Evolutionary conservation across 306 rosid species (phyloP).

Genomic region (Vigna unguiculata): DNA sequence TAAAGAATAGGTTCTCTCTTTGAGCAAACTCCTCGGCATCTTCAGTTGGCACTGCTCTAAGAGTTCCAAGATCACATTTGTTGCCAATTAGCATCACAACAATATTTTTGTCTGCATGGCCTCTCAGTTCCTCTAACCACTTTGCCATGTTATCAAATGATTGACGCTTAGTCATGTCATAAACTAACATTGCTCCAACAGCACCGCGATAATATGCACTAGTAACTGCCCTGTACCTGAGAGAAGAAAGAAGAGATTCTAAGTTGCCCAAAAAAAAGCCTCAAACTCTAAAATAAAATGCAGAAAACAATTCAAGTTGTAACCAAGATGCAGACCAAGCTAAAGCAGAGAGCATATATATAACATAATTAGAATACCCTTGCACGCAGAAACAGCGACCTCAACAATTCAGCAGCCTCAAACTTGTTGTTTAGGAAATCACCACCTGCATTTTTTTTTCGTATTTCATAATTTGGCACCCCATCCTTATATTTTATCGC

Average conservation of each 20-base stretch:
- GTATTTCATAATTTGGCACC: neutral
- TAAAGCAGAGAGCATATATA: constrained; percentile 9
- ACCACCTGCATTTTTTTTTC: neutral
- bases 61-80: constrained; percentile 81
- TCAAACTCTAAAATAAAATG: constrained; percentile 16
- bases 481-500: neutral
- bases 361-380: neutral
- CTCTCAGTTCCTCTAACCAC: constrained; percentile 89
- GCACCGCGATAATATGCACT: constrained; percentile 97
- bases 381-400: neutral
- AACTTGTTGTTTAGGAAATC: neutral
- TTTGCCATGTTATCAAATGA: constrained; percentile 89
- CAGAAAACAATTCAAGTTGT: neutral
- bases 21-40: constrained; percentile 91
- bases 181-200: constrained; percentile 93
- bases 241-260: neutral
- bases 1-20: constrained; percentile 88
- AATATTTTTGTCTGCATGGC: constrained; percentile 86
- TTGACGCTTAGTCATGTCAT: constrained; percentile 85
- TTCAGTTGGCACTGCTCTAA: constrained; percentile 88
- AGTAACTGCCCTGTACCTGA: constrained; percentile 89
- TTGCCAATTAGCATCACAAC: constrained; percentile 89
- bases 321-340: constrained; percentile 11
- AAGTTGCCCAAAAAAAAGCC: neutral
- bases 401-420: constrained; percentile 3